Evolutionary conservation across 768 basidiomycete genomes (phyloP), one percentile per base, ranked within the genome.

Genomic region (Termitomyces sp.): DNA sequence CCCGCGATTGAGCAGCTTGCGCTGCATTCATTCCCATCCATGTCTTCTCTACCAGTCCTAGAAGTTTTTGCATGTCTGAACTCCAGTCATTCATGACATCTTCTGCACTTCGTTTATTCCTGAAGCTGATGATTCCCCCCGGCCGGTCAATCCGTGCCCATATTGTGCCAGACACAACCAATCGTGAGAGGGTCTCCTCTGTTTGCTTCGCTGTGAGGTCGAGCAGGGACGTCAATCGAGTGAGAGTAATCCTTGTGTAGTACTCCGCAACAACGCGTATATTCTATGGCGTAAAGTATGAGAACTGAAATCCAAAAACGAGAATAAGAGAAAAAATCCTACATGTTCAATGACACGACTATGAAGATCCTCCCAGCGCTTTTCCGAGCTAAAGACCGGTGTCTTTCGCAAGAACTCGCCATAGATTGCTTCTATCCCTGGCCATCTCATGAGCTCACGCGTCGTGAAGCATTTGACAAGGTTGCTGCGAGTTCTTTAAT

Each of bases 81-180:
- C 93, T 95, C 96, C 97, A 99, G 60, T 93, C 92, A 68, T 98
- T 98, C 87, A 99, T 89, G 5, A 94, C 88, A 65, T 97, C 94
- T 68, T 98, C 95, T 1, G 91, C 83, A 54, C 80, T 86, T 62
- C 86, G 85, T 72, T 89, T 90, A 64, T 80, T 83, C 64, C 85
- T 84, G 80, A 99, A 99, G 67, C 79, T 88, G 55, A 99, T 84
- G 54, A 98, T 82, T 4, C 94, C 95, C 3, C 89, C 79, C 49
- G 95, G 95, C 56, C 97, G 84, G 71, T 99, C 96, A 61, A 93
- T 87, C 50, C 93, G 86, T 27, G 97, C 97, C 85, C 91, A 96
- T 42, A 99, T 85, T 8, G 90, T 92, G 58, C 91, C 91, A 27
- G 90, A 89, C 32, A 95, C 92, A 8, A 98, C 97, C 31, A 99